Conservation (phyloP, 495 filamentous ascomycete genomes). For the Penicillium taxi region DNA sequence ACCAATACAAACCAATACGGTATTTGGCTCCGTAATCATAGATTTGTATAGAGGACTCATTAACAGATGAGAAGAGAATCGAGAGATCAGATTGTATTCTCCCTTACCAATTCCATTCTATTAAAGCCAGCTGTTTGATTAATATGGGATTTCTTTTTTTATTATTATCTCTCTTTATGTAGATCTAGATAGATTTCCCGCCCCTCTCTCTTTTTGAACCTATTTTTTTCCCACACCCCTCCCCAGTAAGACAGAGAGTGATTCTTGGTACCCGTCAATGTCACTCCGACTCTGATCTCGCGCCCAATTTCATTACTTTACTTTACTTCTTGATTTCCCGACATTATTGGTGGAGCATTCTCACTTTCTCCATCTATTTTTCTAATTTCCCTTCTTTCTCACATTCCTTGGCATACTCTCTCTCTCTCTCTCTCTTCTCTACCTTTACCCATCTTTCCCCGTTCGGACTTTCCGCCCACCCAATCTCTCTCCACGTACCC, state of each 20-base stretch:
- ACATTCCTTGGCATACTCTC: conserved; percentile 19
- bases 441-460: conserved; percentile 19
- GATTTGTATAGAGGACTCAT: too few species aligned
- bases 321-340: conserved; percentile 1
- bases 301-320: conserved; percentile 6
- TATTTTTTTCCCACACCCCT: not conserved
- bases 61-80: not conserved
- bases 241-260: conserved; percentile 1
- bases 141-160: not conserved
- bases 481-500: conserved; percentile 11
- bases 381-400: conserved; percentile 5
- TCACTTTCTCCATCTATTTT: not conserved
- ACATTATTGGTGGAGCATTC: conserved; percentile 6
- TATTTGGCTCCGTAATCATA: too few species aligned
- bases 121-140: not conserved
- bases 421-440: conserved; percentile 16
- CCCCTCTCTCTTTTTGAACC: not conserved
- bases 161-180: conserved; percentile 1
- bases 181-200: not conserved
- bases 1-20: too few species aligned
- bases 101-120: not conserved
- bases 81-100: conserved; percentile 3
- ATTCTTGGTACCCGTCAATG: conserved; percentile 6
- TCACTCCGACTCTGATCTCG: conserved; percentile 5
- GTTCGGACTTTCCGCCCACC: conserved; percentile 25